A percentile compares a stretch with the other conserved stretches of the same genome.
Evolutionary conservation across 805 yeast genomes (phyloP).

Genomic region (Komagataella populi): DNA sequence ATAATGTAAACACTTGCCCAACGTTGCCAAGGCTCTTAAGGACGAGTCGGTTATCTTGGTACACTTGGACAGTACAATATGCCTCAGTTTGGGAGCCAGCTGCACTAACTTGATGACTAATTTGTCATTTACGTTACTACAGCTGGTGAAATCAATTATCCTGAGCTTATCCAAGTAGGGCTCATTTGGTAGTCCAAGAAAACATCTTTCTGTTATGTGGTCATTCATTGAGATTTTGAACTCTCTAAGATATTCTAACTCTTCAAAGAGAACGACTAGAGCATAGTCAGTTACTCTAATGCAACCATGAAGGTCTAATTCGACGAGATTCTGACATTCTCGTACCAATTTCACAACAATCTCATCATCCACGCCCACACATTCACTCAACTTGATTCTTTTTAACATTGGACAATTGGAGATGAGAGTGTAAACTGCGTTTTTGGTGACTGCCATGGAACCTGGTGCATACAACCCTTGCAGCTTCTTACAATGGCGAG

Average conservation of each 20-base stretch:
- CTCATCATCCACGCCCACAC: conserved; percentile 49
- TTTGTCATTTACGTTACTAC: conserved; percentile 68
- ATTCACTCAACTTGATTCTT: conserved; percentile 70
- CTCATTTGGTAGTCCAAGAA: conserved; percentile 36
- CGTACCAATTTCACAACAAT: conserved; percentile 45
- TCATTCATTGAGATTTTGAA: conserved; percentile 67
- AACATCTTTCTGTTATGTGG: conserved; percentile 54
- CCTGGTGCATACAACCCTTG: conserved; percentile 89
- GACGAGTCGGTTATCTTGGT: conserved; percentile 74
- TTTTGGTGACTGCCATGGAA: conserved; percentile 57
- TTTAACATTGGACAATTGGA: conserved; percentile 60
- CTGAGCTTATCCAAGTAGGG: conserved; percentile 52
- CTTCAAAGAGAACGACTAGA: conserved; percentile 40
- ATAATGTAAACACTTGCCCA: conserved; percentile 75
- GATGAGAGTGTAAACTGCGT: conserved; percentile 46
- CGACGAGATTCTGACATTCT: conserved; percentile 74
- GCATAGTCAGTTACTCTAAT: conserved; percentile 57
- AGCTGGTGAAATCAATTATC: conserved; percentile 74
- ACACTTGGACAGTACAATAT: conserved; percentile 84
- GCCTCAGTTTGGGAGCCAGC: conserved; percentile 76
- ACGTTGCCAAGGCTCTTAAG: conserved; percentile 50
- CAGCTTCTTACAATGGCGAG: conserved; percentile 56
- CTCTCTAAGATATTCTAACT: conserved; percentile 67
- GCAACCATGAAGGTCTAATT: conserved; percentile 79
- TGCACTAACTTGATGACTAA: conserved; percentile 59